These are phyloP conservation scores for Prillingera fragicola DNA, from an alignment of 1,284 basidiomycete genomes.

Conservation along the genomic window DNA sequence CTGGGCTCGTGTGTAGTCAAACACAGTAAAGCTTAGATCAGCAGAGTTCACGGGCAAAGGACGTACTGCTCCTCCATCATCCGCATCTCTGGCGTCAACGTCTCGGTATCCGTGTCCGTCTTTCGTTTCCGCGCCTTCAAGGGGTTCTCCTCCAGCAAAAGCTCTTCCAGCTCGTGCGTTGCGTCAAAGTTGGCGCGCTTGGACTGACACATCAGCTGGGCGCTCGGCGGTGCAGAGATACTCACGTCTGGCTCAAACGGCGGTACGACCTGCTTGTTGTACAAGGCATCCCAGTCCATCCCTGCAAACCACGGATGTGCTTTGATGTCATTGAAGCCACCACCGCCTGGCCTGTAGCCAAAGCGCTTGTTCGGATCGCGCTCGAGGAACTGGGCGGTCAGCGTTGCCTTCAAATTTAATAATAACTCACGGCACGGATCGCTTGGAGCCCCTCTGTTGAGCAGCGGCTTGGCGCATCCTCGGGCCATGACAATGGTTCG, in stretches of 20 bases:
- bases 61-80: conserved; percentile 97
- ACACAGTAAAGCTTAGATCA: conserved; percentile 44
- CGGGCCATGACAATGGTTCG: conserved; percentile 48
- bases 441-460: conserved; percentile 46
- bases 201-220: conserved; percentile 53
- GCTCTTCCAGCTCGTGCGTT: conserved; percentile 95
- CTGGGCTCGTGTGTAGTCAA: conserved; percentile 44
- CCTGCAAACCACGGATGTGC: conserved; percentile 78
- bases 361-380: conserved; percentile 75
- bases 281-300: conserved; percentile 82
- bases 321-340: conserved; percentile 71
- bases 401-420: background rate
- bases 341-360: conserved; percentile 71
- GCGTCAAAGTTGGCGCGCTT: conserved; percentile 99
- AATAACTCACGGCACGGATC: conserved; percentile 36
- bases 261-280: conserved; percentile 69
- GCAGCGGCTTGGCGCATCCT: conserved; percentile 42
- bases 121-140: conserved; percentile 90
- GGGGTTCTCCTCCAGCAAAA: conserved; percentile 93
- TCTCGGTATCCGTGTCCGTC: conserved; percentile 76
- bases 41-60: background rate
- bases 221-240: conserved; percentile 2
- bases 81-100: conserved; percentile 80
- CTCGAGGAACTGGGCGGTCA: conserved; percentile 67
- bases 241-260: conserved; percentile 81